These are phyloP conservation scores for Zalaria obscura DNA, from an alignment of 2,329 filamentous ascomycete genomes.

Conservation along the genomic window DNA sequence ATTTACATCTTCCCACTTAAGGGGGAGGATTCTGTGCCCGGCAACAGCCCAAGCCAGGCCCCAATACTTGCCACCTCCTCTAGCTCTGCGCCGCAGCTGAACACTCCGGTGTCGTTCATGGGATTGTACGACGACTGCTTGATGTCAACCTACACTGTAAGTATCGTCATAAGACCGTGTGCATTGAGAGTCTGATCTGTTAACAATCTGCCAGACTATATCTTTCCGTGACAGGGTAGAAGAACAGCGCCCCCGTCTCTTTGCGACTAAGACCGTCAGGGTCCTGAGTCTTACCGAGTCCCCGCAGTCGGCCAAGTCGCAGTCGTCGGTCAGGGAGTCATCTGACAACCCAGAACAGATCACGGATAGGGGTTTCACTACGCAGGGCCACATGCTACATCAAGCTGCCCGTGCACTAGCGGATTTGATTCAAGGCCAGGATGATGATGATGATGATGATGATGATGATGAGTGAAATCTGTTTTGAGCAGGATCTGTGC, in stretches of 20 bases:
- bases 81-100: slow-evolving; percentile 22
- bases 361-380: too few relatives aligned
- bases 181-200: too few relatives aligned
- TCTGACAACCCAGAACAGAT: too few relatives aligned
- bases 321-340: too few relatives aligned
- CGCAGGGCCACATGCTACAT: too few relatives aligned
- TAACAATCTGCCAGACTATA: not conserved
- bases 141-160: slow-evolving; percentile 29
- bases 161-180: slow-evolving; percentile 3
- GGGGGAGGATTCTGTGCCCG: slow-evolving; percentile 18
- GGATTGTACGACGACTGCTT: slow-evolving; percentile 31
- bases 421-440: too few relatives aligned
- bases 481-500: too few relatives aligned
- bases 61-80: slow-evolving; percentile 17
- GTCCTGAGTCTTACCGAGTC: slow-evolving; percentile 19
- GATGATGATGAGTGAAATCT: too few relatives aligned
- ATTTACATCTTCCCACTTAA: slow-evolving; percentile 29
- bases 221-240: slow-evolving; percentile 1
- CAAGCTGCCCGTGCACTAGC: too few relatives aligned
- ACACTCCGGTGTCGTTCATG: slow-evolving; percentile 33
- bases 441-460: too few relatives aligned
- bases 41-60: slow-evolving; percentile 1
- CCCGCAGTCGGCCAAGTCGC: too few relatives aligned
- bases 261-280: slow-evolving; percentile 26
- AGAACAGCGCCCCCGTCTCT: slow-evolving; percentile 14